Percentiles rank a stretch among this genome's conserved stretches.
These are phyloP conservation scores for Ilyonectria mors-panacis DNA, from an alignment of 2,329 filamentous ascomycete species.

Conservation along the genomic window DNA sequence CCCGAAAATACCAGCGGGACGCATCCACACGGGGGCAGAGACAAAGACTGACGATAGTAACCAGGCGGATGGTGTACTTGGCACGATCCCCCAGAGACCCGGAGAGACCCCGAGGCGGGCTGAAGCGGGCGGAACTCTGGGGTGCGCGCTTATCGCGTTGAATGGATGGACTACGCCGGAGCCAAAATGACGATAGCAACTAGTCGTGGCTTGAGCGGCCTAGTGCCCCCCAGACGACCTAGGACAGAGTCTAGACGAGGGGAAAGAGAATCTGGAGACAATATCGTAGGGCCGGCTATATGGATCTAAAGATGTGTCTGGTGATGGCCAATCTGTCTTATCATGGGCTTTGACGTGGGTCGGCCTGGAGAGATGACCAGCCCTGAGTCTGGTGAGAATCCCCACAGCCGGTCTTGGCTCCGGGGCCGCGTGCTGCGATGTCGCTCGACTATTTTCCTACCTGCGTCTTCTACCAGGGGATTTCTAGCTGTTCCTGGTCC, in stretches of 20 bases:
- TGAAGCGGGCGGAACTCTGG: slow-evolving; percentile 42
- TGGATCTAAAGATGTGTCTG: slow-evolving; percentile 25
- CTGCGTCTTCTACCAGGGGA: slow-evolving; percentile 10
- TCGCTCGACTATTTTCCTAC: slow-evolving; percentile 30
- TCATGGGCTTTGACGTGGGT: slow-evolving; percentile 38
- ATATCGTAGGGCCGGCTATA: slow-evolving; percentile 21
- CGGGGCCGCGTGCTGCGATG: slow-evolving; percentile 32
- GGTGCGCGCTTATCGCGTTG: slow-evolving; percentile 49
- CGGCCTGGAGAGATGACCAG: slow-evolving; percentile 31
- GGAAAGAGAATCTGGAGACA: slow-evolving; percentile 31
- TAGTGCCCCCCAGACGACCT: slow-evolving; percentile 33
- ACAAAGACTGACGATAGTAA: slow-evolving; percentile 38
- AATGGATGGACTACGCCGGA: slow-evolving; percentile 41
- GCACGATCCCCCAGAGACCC: slow-evolving; percentile 25
- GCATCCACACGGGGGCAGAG: neutral
- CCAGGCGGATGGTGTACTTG: slow-evolving; percentile 33
- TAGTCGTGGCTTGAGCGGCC: slow-evolving; percentile 30
- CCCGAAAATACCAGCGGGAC: slow-evolving; percentile 37
- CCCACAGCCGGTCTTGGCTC: slow-evolving; percentile 41
- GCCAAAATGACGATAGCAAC: slow-evolving; percentile 35
- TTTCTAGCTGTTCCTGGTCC: slow-evolving; percentile 8
- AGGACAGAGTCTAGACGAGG: slow-evolving; percentile 23
- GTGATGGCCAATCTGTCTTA: slow-evolving; percentile 39
- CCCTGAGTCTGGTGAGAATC: slow-evolving; percentile 32
- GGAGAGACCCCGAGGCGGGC: slow-evolving; percentile 26